phyloP scores from a whole-genome alignment of 1,139 yeast species.

The Dujonia santamariae region DNA sequence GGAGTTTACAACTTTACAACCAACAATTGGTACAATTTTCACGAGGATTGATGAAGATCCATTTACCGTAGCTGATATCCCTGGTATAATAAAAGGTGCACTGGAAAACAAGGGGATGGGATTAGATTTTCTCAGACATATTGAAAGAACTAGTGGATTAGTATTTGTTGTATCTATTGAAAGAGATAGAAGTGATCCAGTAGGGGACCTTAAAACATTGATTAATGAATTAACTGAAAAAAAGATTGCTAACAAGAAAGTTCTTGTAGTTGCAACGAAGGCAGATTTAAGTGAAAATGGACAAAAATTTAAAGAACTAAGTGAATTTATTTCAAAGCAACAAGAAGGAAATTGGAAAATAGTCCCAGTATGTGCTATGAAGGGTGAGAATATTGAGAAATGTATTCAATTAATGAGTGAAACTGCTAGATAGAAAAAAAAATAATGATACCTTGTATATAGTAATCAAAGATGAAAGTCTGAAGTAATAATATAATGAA shows the following conservation, averaged over 20 bases:
- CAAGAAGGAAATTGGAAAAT: constrained; percentile 53
- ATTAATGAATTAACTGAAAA: constrained; percentile 67
- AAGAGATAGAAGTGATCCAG: constrained; percentile 42
- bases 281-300: constrained; percentile 69
- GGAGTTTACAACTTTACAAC: constrained; percentile 93
- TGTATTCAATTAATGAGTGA: constrained; percentile 72
- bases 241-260: constrained; percentile 56
- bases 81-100: constrained; percentile 92
- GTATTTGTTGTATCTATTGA: constrained; percentile 85
- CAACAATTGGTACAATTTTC: constrained; percentile 84
- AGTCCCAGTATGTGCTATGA: constrained; percentile 81
- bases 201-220: constrained; percentile 57
- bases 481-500: not conserved
- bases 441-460: too few relatives aligned
- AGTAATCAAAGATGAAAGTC: not conserved
- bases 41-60: constrained; percentile 65
- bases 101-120: constrained; percentile 88
- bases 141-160: constrained; percentile 86
- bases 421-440: constrained; percentile 30
- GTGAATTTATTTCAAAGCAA: constrained; percentile 32
- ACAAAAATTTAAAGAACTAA: constrained; percentile 41
- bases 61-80: constrained; percentile 95
- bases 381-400: constrained; percentile 66
- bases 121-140: constrained; percentile 82
- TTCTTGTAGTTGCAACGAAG: constrained; percentile 83